Evolutionary conservation across 192 early-diverging fungal species (phyloP), one percentile per base, ranked within the genome.

Genomic region (Dimargaris xerosporica): DNA sequence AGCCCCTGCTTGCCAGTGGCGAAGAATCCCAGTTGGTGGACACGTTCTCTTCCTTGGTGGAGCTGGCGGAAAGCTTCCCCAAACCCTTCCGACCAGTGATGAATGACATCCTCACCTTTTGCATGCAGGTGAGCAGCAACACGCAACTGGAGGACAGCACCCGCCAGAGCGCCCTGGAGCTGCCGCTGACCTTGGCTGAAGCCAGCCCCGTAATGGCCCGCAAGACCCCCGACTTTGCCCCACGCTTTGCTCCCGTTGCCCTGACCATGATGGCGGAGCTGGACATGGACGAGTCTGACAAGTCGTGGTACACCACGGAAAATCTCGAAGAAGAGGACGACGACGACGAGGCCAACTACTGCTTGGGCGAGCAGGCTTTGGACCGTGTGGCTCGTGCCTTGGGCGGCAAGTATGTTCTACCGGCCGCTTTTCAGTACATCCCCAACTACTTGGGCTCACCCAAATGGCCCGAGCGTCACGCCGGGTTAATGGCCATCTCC

Each of bases 221-320:
- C 64, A 99, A 99, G 82, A 71, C 87, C 51, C 71, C 85, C 44
- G 81, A 84, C 64, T 97, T 95, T 75, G 79, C 79, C 62, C 62
- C 73, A 31, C 79, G 79, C 31, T 55, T 98, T 41, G 83, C 97
- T 56, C 97, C 97, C 1, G 80, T 93, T 34, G 78, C 90, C 51
- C 71, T 98, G 78, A 79, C 89, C 71, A 97, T 96, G 97, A 91
- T 98, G 86, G 85, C 87, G 44, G 82, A 90, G 64, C 73, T 98
- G 51, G 76, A 75, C 47, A 34, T 39, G 34, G 19, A 19, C 41
- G 94, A 96, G 58, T 91, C 96, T 67, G 81, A 82, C 46, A 78
- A 85, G 67, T 76, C 75, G 5, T 99, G 97, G 97, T 86, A 96
- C 73, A 87, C 83, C 13, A 82, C 83, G 0, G 88, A 94, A 46